These are phyloP conservation scores for Heterobasidion occidentale DNA, from an alignment of 1,284 basidiomycete species.

Conservation along the genomic window DNA sequence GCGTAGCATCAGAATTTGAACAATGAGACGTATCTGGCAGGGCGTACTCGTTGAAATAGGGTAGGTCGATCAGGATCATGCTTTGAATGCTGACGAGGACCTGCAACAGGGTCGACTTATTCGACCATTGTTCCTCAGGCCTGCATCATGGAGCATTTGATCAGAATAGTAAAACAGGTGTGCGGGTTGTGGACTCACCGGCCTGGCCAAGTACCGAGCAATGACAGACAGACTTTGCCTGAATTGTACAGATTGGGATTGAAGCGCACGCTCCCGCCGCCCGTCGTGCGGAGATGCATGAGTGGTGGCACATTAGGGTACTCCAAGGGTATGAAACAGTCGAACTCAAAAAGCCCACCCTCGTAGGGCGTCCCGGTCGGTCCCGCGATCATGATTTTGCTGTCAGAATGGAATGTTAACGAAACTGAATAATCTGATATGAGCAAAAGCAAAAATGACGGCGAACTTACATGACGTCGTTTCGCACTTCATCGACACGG, in stretches of 20 bases:
- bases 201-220: slow-evolving; percentile 46
- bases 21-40: not conserved
- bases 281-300: slow-evolving; percentile 43
- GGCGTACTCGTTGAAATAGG: slow-evolving; percentile 49
- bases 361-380: slow-evolving; percentile 47
- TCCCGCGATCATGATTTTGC: slow-evolving; percentile 49
- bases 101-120: slow-evolving; percentile 44
- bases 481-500: slow-evolving; percentile 46
- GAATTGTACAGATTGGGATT: slow-evolving; percentile 45
- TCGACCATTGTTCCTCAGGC: slow-evolving; percentile 45
- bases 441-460: not conserved
- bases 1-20: not conserved
- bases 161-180: not conserved
- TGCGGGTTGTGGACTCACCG: slow-evolving; percentile 22
- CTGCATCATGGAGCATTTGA: slow-evolving; percentile 15
- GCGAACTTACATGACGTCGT: slow-evolving; percentile 40
- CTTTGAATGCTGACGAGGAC: slow-evolving; percentile 49
- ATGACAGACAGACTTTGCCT: slow-evolving; percentile 46
- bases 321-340: slow-evolving; percentile 43
- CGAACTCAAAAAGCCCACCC: slow-evolving; percentile 49
- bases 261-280: slow-evolving; percentile 40
- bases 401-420: slow-evolving; percentile 13
- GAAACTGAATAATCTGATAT: not conserved
- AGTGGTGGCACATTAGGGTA: slow-evolving; percentile 39
- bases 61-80: slow-evolving; percentile 49